Base-by-base conservation (phyloP, 1,284 basidiomycete genomes). In the Cutaneotrichosporon cyanovorans region DNA sequence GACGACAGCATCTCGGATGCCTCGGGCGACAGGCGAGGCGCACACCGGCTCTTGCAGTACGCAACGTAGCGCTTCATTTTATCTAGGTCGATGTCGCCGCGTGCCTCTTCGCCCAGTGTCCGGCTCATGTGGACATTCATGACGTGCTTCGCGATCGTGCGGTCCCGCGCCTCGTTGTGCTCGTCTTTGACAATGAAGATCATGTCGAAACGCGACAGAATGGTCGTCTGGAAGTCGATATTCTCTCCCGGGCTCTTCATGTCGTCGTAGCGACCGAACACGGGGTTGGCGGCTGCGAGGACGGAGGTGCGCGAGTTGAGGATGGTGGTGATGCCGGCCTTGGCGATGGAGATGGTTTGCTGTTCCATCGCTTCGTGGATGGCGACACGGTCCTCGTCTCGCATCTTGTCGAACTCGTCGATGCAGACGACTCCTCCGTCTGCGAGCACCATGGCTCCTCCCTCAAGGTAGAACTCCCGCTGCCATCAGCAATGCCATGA, bases 311-410 rank as follows among this genome's bases (percentile, higher is more conserved):
- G 77, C 2, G 90, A 93, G 73, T 98, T 98, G 33, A 99, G 76
- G 20, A 97, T 90, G 0, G 95, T 99, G 0, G 95, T 98, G 57
- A 99, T 99, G 57, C 95, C 95, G 3, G 95, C 95, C 72, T 99
- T 99, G 30, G 93, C 93, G 58, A 99, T 97, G 2, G 95, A 98
- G 59, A 99, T 98, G 0, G 93, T 99, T 69, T 99, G 93, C 67
- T 99, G 93, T 65, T 99, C 93, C 93, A 99, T 99, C 15, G 93
- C 95, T 74, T 98, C 95, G 73, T 98, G 95, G 53, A 98, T 98
- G 0, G 95, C 95, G 2, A 98, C 95, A 50, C 95, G 83, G 66
- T 98, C 95, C 71, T 97, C 93, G 65, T 98, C 95, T 23, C 93
- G 79, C 95, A 98, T 99, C 77, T 99, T 99, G 76, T 98, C 95